These are phyloP conservation scores for Alternaria sp. DNA, from an alignment of 2,329 filamentous ascomycete genomes.

Conservation along the genomic window DNA sequence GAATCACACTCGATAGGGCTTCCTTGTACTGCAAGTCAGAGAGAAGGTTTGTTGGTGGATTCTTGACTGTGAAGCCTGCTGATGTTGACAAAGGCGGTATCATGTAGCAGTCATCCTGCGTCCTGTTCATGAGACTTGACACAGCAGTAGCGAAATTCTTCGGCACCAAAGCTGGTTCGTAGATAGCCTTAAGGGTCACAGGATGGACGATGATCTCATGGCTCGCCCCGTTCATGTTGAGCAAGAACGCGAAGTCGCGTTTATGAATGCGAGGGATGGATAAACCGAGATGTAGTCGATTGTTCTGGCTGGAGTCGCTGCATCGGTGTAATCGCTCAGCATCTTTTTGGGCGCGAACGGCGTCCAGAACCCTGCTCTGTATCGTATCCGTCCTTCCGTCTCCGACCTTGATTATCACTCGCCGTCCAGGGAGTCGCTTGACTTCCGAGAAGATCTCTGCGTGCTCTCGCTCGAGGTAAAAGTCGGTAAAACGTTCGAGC, in stretches of 20 bases:
- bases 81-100: conserved; percentile 23
- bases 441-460: conserved; percentile 29
- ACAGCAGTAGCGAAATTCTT: conserved; percentile 18
- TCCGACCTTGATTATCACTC: conserved; percentile 21
- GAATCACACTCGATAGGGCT: conserved; percentile 26
- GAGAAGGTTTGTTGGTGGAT: conserved; percentile 26
- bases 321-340: conserved; percentile 31
- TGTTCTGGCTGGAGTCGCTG: conserved; percentile 15
- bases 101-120: conserved; percentile 20
- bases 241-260: conserved; percentile 37
- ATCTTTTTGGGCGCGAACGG: conserved; percentile 31
- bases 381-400: conserved; percentile 15
- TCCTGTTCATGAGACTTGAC: conserved; percentile 14
- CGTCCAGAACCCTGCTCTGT: conserved; percentile 25
- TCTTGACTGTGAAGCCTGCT: conserved; percentile 30
- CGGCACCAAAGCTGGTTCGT: conserved; percentile 18
- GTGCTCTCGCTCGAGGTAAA: conserved; percentile 33
- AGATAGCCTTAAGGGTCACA: conserved; percentile 19
- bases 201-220: conserved; percentile 33
- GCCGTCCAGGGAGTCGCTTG: conserved; percentile 31
- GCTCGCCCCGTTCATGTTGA: conserved; percentile 17
- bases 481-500: conserved; percentile 32
- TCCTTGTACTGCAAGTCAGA: conserved; percentile 32
- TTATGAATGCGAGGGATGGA: conserved; percentile 32
- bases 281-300: conserved; percentile 32